Conservation (phyloP, 768 basidiomycete species). For the Leccinum sublutescens region DNA sequence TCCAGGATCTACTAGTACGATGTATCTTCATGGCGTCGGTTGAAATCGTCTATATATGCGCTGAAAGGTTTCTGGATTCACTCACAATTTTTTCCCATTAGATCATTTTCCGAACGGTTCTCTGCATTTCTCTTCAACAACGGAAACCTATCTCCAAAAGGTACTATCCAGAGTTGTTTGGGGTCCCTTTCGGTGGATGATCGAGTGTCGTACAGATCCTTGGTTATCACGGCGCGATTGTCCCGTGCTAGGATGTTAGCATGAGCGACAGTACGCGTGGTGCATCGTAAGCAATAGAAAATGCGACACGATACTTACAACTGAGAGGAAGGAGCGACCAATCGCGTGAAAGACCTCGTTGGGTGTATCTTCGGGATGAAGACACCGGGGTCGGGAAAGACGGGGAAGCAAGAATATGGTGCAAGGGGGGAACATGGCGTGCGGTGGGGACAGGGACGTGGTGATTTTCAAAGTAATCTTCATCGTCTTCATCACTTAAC, state of each 20-base stretch:
- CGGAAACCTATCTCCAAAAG: no score
- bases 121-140: no score
- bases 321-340: slow-evolving; percentile 68
- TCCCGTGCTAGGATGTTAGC: slow-evolving; percentile 40
- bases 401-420: slow-evolving; percentile 27
- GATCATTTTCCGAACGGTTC: no score
- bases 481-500: slow-evolving; percentile 65
- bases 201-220: slow-evolving; percentile 49
- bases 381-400: slow-evolving; percentile 62
- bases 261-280: slow-evolving; percentile 18
- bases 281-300: slow-evolving; percentile 19
- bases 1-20: no score
- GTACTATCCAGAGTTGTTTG: no score
- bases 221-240: slow-evolving; percentile 84
- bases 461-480: slow-evolving; percentile 69
- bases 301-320: slow-evolving; percentile 46
- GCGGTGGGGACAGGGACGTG: no score
- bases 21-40: no score
- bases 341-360: slow-evolving; percentile 74
- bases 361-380: slow-evolving; percentile 71
- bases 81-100: no score
- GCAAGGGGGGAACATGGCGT: no score
- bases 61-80: no score
- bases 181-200: no score
- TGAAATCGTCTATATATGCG: no score